Evolutionary conservation across 345 rosid genomes (phyloP).

Genomic region (Euphorbia tirucalli): DNA sequence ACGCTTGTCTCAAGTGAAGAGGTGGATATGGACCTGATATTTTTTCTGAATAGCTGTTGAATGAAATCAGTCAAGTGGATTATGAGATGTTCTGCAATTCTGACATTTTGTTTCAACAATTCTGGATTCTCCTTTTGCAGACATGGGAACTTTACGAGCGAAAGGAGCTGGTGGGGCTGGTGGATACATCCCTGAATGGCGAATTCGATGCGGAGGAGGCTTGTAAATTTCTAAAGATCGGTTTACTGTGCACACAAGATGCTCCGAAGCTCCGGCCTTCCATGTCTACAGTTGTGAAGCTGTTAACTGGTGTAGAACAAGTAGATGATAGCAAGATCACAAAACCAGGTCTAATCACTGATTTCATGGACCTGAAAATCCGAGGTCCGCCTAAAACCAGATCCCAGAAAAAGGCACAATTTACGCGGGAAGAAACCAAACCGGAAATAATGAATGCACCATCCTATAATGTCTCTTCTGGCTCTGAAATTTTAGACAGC

Average conservation of each 20-base stretch:
- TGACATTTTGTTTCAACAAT: conserved; percentile 12
- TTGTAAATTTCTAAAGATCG: conserved; percentile 57
- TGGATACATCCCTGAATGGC: conserved; percentile 51
- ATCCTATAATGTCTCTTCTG: conserved; percentile 40
- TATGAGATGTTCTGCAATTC: too few species aligned
- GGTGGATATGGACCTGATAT: too few species aligned
- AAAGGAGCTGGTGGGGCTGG: conserved; percentile 60
- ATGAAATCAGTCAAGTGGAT: neutral
- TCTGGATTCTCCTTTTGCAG: conserved; percentile 40
- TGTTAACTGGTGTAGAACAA: conserved; percentile 49
- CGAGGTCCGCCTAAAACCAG: conserved; percentile 31
- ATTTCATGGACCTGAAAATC: conserved; percentile 79
- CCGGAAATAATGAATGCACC: conserved; percentile 25
- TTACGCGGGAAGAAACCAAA: conserved; percentile 27
- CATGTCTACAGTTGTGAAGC: conserved; percentile 62
- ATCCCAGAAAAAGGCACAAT: conserved; percentile 20
- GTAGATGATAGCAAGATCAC: conserved; percentile 36
- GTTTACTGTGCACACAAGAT: conserved; percentile 80
- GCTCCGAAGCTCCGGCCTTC: conserved; percentile 64
- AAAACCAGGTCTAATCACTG: conserved; percentile 72
- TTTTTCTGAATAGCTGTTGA: too few species aligned
- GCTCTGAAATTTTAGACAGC: conserved; percentile 46
- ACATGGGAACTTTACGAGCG: conserved; percentile 80
- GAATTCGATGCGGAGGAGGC: conserved; percentile 74
- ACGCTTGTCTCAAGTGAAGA: neutral